phyloP scores from a whole-genome alignment of 2,329 filamentous ascomycete species.

The Paecilomyces formosus region DNA sequence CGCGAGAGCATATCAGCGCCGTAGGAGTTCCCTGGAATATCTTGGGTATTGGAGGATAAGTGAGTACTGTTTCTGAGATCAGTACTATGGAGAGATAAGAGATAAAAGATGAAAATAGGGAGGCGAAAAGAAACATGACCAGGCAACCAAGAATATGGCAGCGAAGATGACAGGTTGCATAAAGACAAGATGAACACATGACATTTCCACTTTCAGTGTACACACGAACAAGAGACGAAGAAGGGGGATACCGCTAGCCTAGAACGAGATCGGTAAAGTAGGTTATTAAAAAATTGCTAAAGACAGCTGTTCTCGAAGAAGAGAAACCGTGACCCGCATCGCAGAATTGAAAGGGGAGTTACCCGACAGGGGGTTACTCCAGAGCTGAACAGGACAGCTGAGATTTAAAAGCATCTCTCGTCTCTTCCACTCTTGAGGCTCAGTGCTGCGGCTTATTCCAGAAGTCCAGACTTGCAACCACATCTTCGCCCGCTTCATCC shows the following conservation, averaged over 20 bases:
- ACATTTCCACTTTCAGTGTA: slow-evolving; percentile 37
- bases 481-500: slow-evolving; percentile 86
- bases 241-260: slow-evolving; percentile 9
- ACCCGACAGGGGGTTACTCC: not conserved
- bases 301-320: not conserved
- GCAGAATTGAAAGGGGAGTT: not conserved
- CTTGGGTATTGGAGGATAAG: not conserved
- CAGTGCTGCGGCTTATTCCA: slow-evolving; percentile 57
- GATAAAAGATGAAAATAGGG: slow-evolving; percentile 10
- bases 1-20: not conserved
- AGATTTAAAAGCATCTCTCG: slow-evolving; percentile 3
- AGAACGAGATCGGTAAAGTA: not conserved
- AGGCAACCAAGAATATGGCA: slow-evolving; percentile 5
- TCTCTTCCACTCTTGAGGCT: slow-evolving; percentile 9
- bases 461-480: slow-evolving; percentile 93
- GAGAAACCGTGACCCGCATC: not conserved
- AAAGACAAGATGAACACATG: slow-evolving; percentile 21
- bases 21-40: not conserved
- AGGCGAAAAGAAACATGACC: slow-evolving; percentile 1
- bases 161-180: slow-evolving; percentile 10
- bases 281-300: not conserved
- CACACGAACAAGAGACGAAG: slow-evolving; percentile 17
- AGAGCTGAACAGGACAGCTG: not conserved
- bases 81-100: slow-evolving; percentile 1
- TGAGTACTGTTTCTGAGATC: not conserved